Evolutionary conservation across 495 filamentous ascomycete genomes (phyloP).

Genomic region (Xylaria sp.): DNA sequence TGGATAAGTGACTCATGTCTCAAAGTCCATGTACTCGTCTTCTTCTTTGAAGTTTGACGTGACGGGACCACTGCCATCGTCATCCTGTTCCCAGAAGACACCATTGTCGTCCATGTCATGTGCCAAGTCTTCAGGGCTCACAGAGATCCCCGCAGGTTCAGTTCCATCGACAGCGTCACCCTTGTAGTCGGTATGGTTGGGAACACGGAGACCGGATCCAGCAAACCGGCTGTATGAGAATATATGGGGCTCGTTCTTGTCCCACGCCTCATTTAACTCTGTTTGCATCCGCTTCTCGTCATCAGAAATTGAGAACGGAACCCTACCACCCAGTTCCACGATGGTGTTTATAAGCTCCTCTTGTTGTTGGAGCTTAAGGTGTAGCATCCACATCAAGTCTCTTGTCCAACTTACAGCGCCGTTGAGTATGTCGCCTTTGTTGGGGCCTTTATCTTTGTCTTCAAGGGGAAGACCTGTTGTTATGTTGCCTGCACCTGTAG

Average conservation of each 20-base stretch:
- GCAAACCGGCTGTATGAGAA: conserved; percentile 86
- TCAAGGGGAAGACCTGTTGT: conserved; percentile 89
- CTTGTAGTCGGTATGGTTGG: conserved; percentile 89
- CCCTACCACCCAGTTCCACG: conserved; percentile 69
- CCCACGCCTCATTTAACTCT: conserved; percentile 84
- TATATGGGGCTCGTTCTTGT: conserved; percentile 71
- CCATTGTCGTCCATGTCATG: conserved; percentile 60
- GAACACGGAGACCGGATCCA: conserved; percentile 86
- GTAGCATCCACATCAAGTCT: conserved; percentile 95
- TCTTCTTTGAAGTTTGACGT: conserved; percentile 85
- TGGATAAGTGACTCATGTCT: conserved; percentile 26
- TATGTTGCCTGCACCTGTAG: conserved; percentile 78
- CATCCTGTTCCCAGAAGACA: conserved; percentile 76
- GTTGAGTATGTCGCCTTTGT: conserved; percentile 98
- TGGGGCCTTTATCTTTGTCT: conserved; percentile 98
- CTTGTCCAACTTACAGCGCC: conserved; percentile 96
- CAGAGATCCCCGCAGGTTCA: conserved; percentile 50
- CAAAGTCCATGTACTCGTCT: conserved; percentile 84
- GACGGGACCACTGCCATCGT: conserved; percentile 61
- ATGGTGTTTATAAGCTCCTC: conserved; percentile 80
- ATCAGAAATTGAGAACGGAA: conserved; percentile 85
- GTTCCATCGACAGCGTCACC: conserved; percentile 70
- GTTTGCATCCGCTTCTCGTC: conserved; percentile 95
- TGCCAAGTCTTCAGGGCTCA: conserved; percentile 71
- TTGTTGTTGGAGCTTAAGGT: conserved; percentile 86